Evolutionary conservation across 306 rosid genomes (phyloP).

Genomic region (Cucurbita ficifolia): DNA sequence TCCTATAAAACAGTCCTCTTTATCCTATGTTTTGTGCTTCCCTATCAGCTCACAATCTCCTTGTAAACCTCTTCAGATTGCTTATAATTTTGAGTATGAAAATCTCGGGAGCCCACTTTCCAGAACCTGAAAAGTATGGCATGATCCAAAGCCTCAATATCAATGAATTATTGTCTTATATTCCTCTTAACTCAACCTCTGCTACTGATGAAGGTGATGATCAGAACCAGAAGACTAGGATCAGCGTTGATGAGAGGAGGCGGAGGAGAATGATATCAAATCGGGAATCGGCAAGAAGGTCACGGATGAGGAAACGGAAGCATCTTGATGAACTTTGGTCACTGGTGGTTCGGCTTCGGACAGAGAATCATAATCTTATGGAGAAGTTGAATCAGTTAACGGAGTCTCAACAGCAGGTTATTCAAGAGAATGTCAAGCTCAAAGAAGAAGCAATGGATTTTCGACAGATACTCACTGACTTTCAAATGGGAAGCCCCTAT

Average conservation of each 20-base stretch:
- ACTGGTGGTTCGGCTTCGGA: not conserved
- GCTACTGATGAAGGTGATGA: slow-evolving; percentile 1
- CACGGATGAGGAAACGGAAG: slow-evolving; percentile 5
- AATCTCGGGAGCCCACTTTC: not conserved
- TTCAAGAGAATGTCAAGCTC: slow-evolving; percentile 1
- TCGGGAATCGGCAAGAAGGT: slow-evolving; percentile 3
- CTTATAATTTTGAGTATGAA: not conserved
- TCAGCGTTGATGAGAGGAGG: not conserved
- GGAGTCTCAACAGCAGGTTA: not conserved
- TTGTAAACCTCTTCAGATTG: not conserved
- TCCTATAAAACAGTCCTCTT: not conserved
- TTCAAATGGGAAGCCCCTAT: not conserved
- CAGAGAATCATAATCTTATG: slow-evolving; percentile 1
- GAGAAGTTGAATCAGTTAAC: slow-evolving; percentile 1
- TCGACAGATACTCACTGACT: not conserved
- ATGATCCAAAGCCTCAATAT: not conserved
- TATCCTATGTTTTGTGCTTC: not conserved
- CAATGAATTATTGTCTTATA: not conserved
- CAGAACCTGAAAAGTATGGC: not conserved
- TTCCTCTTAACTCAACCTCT: not conserved
- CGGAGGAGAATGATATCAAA: slow-evolving; percentile 2
- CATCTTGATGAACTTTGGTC: slow-evolving; percentile 10
- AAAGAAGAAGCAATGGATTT: not conserved
- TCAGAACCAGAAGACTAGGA: not conserved
- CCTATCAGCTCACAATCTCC: not conserved